A percentile compares a stretch with the other conserved stretches of the same genome.
Conservation (phyloP, 192 early-diverging fungal genomes). For the Kappamyces sp. region DNA sequence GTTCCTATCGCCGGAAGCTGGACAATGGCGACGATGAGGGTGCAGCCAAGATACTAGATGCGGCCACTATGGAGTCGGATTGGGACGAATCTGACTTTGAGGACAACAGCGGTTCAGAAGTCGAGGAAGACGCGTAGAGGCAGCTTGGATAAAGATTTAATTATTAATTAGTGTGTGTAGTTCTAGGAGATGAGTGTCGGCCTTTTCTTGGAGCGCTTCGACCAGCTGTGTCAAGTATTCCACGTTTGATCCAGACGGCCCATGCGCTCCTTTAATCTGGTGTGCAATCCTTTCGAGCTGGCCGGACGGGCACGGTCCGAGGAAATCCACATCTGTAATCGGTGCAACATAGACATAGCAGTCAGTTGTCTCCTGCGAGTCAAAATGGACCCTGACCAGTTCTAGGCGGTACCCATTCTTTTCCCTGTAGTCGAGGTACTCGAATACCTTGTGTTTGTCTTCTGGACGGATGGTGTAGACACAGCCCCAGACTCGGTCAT, state of each 20-base stretch:
- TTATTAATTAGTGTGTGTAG: too few species aligned
- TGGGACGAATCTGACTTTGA: constrained; percentile 44
- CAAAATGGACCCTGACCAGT: too few species aligned
- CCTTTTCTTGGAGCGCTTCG: constrained; percentile 6
- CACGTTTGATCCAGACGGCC: constrained; percentile 10
- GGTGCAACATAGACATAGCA: too few species aligned
- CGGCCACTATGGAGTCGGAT: neutral
- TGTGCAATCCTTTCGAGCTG: neutral
- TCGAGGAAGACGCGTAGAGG: constrained; percentile 27
- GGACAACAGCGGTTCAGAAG: constrained; percentile 41
- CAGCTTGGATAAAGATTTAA: too few species aligned
- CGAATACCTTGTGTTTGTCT: constrained; percentile 59
- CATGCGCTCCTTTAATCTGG: neutral
- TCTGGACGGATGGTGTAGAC: constrained; percentile 69
- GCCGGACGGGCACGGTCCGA: neutral
- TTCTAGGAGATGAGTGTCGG: too few species aligned
- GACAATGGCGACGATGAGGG: constrained; percentile 69
- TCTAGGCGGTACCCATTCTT: constrained; percentile 71
- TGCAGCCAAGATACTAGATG: constrained; percentile 28
- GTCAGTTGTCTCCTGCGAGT: too few species aligned
- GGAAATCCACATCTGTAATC: neutral
- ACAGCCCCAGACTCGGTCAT: constrained; percentile 59
- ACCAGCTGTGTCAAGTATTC: constrained; percentile 13
- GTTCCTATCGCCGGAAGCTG: constrained; percentile 74
- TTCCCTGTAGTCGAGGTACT: constrained; percentile 81